These are phyloP conservation scores for Chalara sp. DNA, from an alignment of 2,329 filamentous ascomycete genomes.

Conservation along the genomic window DNA sequence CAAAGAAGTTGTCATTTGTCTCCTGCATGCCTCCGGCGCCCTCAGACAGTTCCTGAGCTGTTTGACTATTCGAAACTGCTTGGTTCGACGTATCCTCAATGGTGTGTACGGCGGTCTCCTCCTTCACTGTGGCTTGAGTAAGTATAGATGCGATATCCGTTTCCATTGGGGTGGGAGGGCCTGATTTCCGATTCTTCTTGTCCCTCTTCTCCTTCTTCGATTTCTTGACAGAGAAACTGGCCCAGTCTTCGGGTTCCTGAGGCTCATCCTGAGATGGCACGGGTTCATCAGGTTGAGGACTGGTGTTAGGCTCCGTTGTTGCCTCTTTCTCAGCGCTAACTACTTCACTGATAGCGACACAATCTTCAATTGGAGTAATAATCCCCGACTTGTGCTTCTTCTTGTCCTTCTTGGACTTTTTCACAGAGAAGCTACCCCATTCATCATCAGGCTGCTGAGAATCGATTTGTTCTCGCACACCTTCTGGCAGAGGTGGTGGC, in stretches of 20 bases:
- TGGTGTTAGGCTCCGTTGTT: too few relatives aligned
- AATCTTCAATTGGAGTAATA: constrained; percentile 9
- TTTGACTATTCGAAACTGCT: not conserved
- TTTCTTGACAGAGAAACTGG: constrained; percentile 9
- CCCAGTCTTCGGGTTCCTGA: constrained; percentile 6
- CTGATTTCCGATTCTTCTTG: constrained; percentile 15
- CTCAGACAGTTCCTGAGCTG: not conserved
- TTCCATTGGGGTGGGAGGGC: constrained; percentile 12
- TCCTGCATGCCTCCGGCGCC: not conserved
- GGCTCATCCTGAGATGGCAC: constrained; percentile 6
- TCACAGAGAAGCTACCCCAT: constrained; percentile 7
- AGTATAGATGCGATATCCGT: not conserved
- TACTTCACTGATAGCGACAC: too few relatives aligned
- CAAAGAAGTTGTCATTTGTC: not conserved
- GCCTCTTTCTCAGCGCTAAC: too few relatives aligned
- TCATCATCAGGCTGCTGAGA: constrained; percentile 7
- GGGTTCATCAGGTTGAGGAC: too few relatives aligned
- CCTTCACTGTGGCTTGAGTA: too few relatives aligned
- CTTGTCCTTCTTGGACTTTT: constrained; percentile 17
- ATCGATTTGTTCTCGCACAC: not conserved
- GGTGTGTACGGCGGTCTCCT: too few relatives aligned
- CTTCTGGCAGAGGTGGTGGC: too few relatives aligned
- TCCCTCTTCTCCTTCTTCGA: constrained; percentile 17
- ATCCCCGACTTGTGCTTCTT: constrained; percentile 14
- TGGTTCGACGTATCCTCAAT: too few relatives aligned